Evolutionary conservation across 106 monocot genomes (phyloP).

Genomic region (Acorus gramineus): DNA sequence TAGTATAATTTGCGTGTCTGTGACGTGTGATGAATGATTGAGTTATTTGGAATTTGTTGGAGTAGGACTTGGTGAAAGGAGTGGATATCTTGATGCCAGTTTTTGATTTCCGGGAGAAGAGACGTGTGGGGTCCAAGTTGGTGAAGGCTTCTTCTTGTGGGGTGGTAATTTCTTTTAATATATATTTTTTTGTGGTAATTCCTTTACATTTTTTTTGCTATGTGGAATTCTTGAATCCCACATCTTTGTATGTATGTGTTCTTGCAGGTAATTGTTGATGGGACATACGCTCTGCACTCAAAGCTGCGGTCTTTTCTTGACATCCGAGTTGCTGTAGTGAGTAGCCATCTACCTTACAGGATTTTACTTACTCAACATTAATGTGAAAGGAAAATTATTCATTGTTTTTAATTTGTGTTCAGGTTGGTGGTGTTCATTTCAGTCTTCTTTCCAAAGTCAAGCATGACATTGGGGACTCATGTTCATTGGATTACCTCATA

Average conservation of each 20-base stretch:
- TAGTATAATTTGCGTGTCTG: too few species aligned
- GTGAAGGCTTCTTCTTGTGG: constrained; percentile 64
- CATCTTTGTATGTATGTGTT: not conserved
- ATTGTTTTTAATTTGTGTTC: constrained; percentile 9
- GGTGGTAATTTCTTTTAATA: constrained; percentile 30
- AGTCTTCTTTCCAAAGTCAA: constrained; percentile 94
- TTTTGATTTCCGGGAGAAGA: constrained; percentile 91
- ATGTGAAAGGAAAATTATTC: not conserved
- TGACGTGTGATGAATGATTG: too few species aligned
- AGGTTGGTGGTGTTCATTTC: constrained; percentile 99
- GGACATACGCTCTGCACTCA: constrained; percentile 94
- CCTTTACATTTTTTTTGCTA: not conserved
- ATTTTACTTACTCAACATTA: not conserved
- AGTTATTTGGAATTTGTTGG: constrained; percentile 2
- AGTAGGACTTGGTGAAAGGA: constrained; percentile 76
- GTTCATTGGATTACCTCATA: constrained; percentile 90
- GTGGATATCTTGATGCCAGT: constrained; percentile 65
- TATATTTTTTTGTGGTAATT: not conserved
- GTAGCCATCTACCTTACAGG: not conserved
- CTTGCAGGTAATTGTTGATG: constrained; percentile 86
- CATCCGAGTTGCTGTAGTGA: constrained; percentile 97
- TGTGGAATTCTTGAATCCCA: not conserved
- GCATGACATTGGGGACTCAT: constrained; percentile 93
- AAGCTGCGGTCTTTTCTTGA: constrained; percentile 78
- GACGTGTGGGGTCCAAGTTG: constrained; percentile 35